Conservation (phyloP, 805 yeast species). For the Metschnikowia koreensis region DNA sequence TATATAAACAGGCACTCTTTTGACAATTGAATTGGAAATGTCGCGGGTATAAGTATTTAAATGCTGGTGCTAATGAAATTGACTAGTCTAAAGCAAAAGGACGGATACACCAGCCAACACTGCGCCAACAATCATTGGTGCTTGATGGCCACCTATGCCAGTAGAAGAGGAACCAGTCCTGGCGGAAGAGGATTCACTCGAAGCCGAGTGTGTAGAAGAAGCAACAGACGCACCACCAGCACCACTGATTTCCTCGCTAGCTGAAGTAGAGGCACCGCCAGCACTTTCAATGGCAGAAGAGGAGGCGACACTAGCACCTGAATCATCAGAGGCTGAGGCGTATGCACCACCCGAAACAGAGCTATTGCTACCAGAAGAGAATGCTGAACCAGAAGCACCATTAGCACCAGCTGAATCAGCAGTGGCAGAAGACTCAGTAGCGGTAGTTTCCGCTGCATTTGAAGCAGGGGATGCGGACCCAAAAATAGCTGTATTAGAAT, state of each 20-base stretch:
- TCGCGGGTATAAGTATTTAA: neutral
- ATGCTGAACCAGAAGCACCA: neutral
- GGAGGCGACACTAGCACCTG: neutral
- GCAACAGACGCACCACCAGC: neutral
- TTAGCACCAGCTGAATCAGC: neutral
- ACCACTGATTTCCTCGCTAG: neutral
- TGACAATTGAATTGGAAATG: too few species aligned
- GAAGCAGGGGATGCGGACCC: too few species aligned
- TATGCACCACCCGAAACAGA: neutral
- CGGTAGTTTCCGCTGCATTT: too few species aligned
- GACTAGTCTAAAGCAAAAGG: neutral
- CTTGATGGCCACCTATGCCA: conserved; percentile 2
- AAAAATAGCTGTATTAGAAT: too few species aligned
- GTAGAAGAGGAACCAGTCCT: neutral
- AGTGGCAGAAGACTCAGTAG: too few species aligned
- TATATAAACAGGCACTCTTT: too few species aligned
- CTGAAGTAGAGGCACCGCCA: neutral
- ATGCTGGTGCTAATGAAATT: too few species aligned
- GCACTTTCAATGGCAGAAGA: neutral
- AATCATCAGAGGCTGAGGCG: neutral
- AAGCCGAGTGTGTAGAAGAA: neutral
- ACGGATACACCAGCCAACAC: conserved; percentile 11
- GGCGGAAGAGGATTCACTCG: neutral
- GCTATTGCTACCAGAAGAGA: neutral
- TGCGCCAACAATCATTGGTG: conserved; percentile 6